Evolutionary conservation across 768 basidiomycete species (phyloP), one percentile per base, ranked within the genome.

Genomic region (Panaeolus cyanescens): DNA sequence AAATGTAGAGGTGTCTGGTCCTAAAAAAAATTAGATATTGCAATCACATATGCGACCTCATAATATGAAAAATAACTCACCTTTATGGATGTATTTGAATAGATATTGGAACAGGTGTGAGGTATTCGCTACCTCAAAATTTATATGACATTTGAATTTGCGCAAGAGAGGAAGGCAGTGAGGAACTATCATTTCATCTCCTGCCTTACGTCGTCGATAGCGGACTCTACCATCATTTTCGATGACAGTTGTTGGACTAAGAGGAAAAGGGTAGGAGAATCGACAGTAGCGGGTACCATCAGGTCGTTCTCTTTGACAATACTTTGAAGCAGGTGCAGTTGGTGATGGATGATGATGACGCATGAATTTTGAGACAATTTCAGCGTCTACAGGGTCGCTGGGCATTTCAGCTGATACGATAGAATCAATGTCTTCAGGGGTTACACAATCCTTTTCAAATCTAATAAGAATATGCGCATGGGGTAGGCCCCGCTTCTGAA

Each of bases 381-480:
- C 60, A 1, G 66, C 62, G 59, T 76, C 72, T 0, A 15, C 59
- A 2, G 64, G 62, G 50, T 74, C 61, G 1, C 32, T 15, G 2
- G 78, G 77, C 10, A 78, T 66, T 59, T 77, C 71, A 2, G 78
- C 77, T 22, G 71, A 74, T 10, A 79, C 64, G 7, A 76, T 60
- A 13, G 31, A 4, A 54, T 79, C 75, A 59, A 79, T 75, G 30
- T 72, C 69, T 2, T 39, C 45, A 5, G 72, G 64, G 5, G 39
- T 45, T 2, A 65, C 42, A 56, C 71, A 75, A 10, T 70, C 64
- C 0, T 15, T 12, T 10, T 22, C 20, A 55, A 63, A 76, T 56
- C 75, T 77, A 60, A 78, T 45, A 20, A 82, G 63, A 42, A 79
- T 76, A 59, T 81, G 80, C 0, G 72, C 71, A 63, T 82, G 79